Percentiles rank a stretch among this genome's conserved stretches.
These are phyloP conservation scores for Catharanthus roseus DNA, from an alignment of 257 asterid genomes.

Conservation along the genomic window DNA sequence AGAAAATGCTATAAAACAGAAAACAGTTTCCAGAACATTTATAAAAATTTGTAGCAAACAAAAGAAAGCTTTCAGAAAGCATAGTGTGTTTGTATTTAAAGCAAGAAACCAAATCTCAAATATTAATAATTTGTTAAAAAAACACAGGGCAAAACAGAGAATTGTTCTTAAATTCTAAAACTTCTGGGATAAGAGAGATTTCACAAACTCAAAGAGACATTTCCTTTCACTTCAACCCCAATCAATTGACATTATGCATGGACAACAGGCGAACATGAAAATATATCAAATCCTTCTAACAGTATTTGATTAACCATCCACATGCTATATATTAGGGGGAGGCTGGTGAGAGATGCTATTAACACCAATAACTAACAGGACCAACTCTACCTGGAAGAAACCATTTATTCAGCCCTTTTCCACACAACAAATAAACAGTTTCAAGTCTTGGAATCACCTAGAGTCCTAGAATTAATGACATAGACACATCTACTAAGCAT, in stretches of 20 bases:
- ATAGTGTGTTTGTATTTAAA: background rate
- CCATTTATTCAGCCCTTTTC: background rate
- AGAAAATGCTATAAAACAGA: background rate
- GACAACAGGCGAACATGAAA: background rate
- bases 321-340: background rate
- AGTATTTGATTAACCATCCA: background rate
- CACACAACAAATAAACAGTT: background rate
- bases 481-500: background rate
- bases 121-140: background rate
- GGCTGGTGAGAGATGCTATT: background rate
- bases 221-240: background rate
- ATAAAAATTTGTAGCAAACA: background rate
- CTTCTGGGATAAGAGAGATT: background rate
- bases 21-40: background rate
- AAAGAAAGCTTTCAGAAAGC: background rate
- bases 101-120: background rate
- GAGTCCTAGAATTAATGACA: background rate
- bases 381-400: background rate
- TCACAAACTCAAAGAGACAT: background rate
- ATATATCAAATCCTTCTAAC: background rate
- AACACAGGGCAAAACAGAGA: background rate
- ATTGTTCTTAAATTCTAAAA: background rate
- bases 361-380: background rate
- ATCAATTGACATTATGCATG: background rate
- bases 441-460: constrained; percentile 1